Base-by-base conservation (phyloP, 2,329 filamentous ascomycete genomes). In the Chaetomium strumarium region DNA sequence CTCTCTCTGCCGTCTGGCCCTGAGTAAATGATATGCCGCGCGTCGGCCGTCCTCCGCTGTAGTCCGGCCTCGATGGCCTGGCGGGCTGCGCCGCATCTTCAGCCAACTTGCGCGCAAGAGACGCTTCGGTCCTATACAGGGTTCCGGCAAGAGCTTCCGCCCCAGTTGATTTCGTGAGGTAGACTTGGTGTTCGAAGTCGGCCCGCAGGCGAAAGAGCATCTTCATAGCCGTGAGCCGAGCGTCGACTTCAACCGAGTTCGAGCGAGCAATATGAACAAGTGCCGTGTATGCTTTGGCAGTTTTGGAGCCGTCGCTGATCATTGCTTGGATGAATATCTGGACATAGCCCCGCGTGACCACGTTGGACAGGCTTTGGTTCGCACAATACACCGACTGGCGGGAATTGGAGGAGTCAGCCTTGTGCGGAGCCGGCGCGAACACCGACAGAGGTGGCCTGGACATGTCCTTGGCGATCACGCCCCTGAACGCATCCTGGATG, bases 131-230 rank as follows among this genome's bases (percentile, higher is more conserved):
- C 36, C 90, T 83, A 60, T 83, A 85, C 10, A 96, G 72, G 7
- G 85, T 78, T 14, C 82, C 78, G 29, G 90, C 88, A 20, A 96
- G 73, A 49, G 81, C 82, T 58, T 85, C 81, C 29, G 83, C 86
- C 65, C 95, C 89, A 1, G 85, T 81, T 30, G 81, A 79, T 33
- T 80, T 71, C 8, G 83, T 83, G 49, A 96, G 73, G 53, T 86
- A 89, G 4, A 96, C 78, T 41, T 84, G 80, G 59, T 91, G 82
- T 10, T 86, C 82, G 66, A 86, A 89, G 68, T 96, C 90, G 19
- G 90, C 89, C 53, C 91, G 81, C 30, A 96, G 72, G 40, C 91
- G 83, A 65, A 95, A 92, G 2, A 96, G 73, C 40, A 92, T 70
- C 62, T 88, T 90, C 75, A 91, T 81, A 2, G 85, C 84, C 12